These are phyloP conservation scores for Jamesozyma spencerorum DNA, from an alignment of 805 yeast genomes.

Conservation along the genomic window DNA sequence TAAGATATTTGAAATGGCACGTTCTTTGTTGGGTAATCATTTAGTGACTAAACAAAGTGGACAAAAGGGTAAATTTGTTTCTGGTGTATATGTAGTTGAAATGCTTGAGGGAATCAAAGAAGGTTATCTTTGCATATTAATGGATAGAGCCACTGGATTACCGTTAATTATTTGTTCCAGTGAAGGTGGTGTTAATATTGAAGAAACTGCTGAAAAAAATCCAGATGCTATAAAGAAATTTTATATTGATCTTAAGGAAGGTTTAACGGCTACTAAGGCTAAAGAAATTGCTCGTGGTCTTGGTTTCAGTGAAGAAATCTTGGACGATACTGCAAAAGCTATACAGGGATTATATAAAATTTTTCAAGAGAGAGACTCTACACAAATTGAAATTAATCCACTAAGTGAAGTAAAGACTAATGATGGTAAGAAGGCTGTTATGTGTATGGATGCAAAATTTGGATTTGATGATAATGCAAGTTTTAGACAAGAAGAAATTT, in stretches of 20 bases:
- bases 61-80: slow-evolving; percentile 90
- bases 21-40: slow-evolving; percentile 84
- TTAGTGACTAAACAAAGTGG: slow-evolving; percentile 98
- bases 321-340: slow-evolving; percentile 79
- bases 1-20: slow-evolving; percentile 79
- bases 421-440: slow-evolving; percentile 46
- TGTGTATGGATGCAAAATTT: slow-evolving; percentile 99
- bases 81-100: slow-evolving; percentile 93
- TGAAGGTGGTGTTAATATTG: slow-evolving; percentile 99
- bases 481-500: slow-evolving; percentile 86
- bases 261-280: slow-evolving; percentile 74
- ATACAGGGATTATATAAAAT: slow-evolving; percentile 81
- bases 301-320: slow-evolving; percentile 72
- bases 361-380: slow-evolving; percentile 86
- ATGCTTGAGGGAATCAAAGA: slow-evolving; percentile 90
- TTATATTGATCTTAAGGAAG: slow-evolving; percentile 57
- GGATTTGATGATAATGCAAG: slow-evolving; percentile 95
- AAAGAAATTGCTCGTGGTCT: slow-evolving; percentile 64
- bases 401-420: slow-evolving; percentile 68
- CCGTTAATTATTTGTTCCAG: slow-evolving; percentile 93
- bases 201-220: slow-evolving; percentile 87
- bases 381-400: slow-evolving; percentile 98
- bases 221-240: slow-evolving; percentile 90
- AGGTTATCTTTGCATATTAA: slow-evolving; percentile 87
- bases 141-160: slow-evolving; percentile 86